Percentiles rank a stretch among this genome's conserved stretches.
Conservation (phyloP, 176 grass and related monocot genomes). For the Otatea glauca region DNA sequence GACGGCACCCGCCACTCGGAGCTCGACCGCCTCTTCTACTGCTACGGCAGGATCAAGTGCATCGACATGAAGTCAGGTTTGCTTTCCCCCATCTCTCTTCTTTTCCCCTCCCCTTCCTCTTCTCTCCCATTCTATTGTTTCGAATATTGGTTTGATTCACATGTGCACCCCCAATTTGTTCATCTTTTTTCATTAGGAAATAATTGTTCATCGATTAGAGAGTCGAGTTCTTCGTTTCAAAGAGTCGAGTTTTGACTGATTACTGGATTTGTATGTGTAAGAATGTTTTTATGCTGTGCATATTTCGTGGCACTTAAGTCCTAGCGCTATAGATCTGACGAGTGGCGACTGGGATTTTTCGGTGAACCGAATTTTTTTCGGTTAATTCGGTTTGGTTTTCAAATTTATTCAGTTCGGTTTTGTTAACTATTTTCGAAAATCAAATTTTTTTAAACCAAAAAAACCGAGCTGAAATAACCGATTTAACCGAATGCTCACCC, state of each 20-base stretch:
- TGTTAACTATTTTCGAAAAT: too few relatives aligned
- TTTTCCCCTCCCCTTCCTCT: too few relatives aligned
- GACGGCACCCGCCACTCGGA: conserved; percentile 72
- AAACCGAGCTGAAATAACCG: too few relatives aligned
- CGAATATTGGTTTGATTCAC: not conserved
- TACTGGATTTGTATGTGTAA: not conserved
- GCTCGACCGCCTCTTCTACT: conserved; percentile 73
- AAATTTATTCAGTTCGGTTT: too few relatives aligned
- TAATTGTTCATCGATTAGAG: too few relatives aligned
- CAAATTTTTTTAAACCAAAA: too few relatives aligned
- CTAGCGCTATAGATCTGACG: too few relatives aligned
- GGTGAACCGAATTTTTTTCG: too few relatives aligned
- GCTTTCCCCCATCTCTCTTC: not conserved
- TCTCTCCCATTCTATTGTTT: not conserved
- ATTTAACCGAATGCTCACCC: too few relatives aligned
- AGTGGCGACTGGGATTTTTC: too few relatives aligned
- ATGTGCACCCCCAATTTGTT: not conserved
- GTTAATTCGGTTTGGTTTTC: too few relatives aligned
- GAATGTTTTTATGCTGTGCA: not conserved
- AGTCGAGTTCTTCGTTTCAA: not conserved
- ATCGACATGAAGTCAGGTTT: conserved; percentile 89
- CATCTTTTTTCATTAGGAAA: too few relatives aligned
- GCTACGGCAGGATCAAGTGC: conserved; percentile 70
- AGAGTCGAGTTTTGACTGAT: not conserved
- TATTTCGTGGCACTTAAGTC: not conserved